Conservation (phyloP, 768 basidiomycete species). For the Peribolospora kevripleyi region DNA sequence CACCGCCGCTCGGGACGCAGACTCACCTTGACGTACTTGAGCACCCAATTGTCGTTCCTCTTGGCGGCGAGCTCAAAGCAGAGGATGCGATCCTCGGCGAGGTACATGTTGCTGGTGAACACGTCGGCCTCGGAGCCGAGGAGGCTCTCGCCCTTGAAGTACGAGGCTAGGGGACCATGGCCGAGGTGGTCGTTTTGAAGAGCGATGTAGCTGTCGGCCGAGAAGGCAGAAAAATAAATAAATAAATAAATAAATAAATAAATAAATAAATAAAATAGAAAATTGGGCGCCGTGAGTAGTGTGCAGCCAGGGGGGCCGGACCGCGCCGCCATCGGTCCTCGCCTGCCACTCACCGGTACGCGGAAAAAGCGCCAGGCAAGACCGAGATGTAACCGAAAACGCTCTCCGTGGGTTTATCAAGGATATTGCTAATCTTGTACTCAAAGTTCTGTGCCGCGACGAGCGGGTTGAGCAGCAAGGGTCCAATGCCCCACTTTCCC, state of each 20-base stretch:
- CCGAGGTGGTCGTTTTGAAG: conserved; percentile 67
- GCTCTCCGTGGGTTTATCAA: conserved; percentile 73
- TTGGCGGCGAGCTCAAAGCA: conserved; percentile 83
- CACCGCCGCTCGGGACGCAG: not conserved
- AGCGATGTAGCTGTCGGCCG: conserved; percentile 40
- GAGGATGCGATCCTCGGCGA: conserved; percentile 49
- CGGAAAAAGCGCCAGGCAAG: conserved; percentile 72
- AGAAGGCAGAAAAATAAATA: not conserved
- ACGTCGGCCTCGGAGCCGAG: conserved; percentile 19
- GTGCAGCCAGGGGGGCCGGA: too few species aligned
- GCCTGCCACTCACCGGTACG: conserved; percentile 38
- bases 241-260: conserved; percentile 11
- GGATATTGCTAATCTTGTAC: conserved; percentile 75
- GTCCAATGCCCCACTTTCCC: conserved; percentile 47
- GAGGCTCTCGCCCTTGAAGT: conserved; percentile 82
- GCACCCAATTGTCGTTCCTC: conserved; percentile 42
- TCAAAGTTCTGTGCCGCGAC: conserved; percentile 77
- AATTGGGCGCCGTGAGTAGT: too few species aligned
- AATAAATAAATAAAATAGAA: not conserved
- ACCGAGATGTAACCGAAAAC: conserved; percentile 31
- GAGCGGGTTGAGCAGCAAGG: conserved; percentile 46
- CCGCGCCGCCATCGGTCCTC: not conserved
- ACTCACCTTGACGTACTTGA: conserved; percentile 39
- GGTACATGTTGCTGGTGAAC: conserved; percentile 24
- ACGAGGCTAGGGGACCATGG: conserved; percentile 67